These are phyloP conservation scores for Dictyostelium intermedium DNA, from an alignment of 78 protist species.

Conservation along the genomic window DNA sequence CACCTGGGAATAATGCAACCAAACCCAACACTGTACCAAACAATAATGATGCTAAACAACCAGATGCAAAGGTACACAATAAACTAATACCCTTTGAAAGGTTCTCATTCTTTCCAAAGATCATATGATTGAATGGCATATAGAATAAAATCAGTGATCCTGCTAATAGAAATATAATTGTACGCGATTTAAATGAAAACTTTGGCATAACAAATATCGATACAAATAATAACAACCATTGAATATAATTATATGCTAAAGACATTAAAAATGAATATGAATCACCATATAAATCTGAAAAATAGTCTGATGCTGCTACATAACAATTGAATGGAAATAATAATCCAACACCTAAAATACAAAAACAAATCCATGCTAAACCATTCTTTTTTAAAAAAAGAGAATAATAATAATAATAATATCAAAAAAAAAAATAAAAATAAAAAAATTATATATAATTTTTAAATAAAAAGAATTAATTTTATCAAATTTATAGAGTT, in stretches of 20 bases:
- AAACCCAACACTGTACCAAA: conserved; percentile 77
- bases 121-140: conserved; percentile 69
- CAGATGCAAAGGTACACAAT: conserved; percentile 39
- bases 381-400: too few relatives aligned
- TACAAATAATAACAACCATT: conserved; percentile 65
- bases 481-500: too few relatives aligned
- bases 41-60: conserved; percentile 40
- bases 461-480: too few relatives aligned
- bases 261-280: conserved; percentile 60
- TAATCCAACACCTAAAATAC: conserved; percentile 58
- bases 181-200: conserved; percentile 52
- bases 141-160: conserved; percentile 26
- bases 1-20: conserved; percentile 60
- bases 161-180: conserved; percentile 3
- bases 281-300: conserved; percentile 17
- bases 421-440: neutral
- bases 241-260: conserved; percentile 70
- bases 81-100: neutral
- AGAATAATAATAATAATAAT: too few relatives aligned
- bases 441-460: neutral
- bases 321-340: conserved; percentile 78
- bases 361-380: conserved; percentile 68
- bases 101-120: neutral
- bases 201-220: conserved; percentile 36
- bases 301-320: conserved; percentile 63